Evolutionary conservation across 495 filamentous ascomycete species (phyloP).

Genomic region (Podospora anserina): DNA sequence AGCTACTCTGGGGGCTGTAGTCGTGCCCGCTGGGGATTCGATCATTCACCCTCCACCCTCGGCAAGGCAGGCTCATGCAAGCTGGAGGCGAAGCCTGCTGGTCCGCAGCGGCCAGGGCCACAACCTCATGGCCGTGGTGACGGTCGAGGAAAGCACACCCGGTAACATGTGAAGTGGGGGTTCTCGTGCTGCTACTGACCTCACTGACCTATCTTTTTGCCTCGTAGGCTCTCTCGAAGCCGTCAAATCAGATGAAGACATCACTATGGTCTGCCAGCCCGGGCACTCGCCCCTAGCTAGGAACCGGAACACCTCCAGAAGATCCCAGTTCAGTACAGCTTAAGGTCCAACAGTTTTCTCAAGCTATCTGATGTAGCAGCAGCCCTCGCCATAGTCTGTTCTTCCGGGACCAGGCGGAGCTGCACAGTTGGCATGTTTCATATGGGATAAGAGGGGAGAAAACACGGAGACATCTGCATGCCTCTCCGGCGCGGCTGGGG

Average conservation of each 20-base stretch:
- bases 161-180: constrained; percentile 27
- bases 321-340: not conserved
- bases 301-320: not conserved
- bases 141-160: constrained; percentile 16
- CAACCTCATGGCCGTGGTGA: constrained; percentile 8
- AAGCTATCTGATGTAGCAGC: not conserved
- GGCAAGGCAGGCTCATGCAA: constrained; percentile 10
- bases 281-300: not conserved
- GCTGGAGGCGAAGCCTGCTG: constrained; percentile 20
- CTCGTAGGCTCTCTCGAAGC: not conserved
- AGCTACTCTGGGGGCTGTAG: not conserved
- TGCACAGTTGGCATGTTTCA: constrained; percentile 33
- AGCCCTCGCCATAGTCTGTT: constrained; percentile 21
- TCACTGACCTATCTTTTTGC: constrained; percentile 1
- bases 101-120: not conserved
- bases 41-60: not conserved
- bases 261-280: not conserved
- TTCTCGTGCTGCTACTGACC: not conserved
- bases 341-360: not conserved
- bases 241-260: not conserved
- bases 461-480: constrained; percentile 13
- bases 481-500: constrained; percentile 18
- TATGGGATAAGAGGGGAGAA: constrained; percentile 30
- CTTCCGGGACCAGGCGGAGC: constrained; percentile 31
- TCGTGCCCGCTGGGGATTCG: not conserved